These are phyloP conservation scores for Dactylellina cionopaga DNA, from an alignment of 2,329 filamentous ascomycete species.

Conservation along the genomic window DNA sequence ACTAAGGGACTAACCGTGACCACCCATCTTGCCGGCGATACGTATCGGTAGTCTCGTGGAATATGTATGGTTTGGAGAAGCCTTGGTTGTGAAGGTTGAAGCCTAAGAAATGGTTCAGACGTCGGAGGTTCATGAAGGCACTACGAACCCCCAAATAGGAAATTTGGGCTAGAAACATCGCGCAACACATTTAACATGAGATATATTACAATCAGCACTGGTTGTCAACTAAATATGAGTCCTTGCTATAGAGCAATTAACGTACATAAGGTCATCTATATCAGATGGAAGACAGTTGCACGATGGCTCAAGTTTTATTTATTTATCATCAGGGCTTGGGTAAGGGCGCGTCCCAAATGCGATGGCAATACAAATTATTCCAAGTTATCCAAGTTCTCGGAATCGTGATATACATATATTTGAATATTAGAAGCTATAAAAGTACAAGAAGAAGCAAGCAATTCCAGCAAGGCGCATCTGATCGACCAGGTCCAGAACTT, in stretches of 20 bases:
- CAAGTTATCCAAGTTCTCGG: too few species aligned
- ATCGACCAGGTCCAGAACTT: background rate
- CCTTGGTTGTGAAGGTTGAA: too few species aligned
- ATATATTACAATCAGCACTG: too few species aligned
- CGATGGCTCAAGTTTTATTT: too few species aligned
- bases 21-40: constrained; percentile 37
- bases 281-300: too few species aligned
- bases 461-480: too few species aligned
- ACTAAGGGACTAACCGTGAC: constrained; percentile 5
- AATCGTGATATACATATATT: background rate
- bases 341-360: too few species aligned
- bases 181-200: constrained; percentile 18
- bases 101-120: constrained; percentile 6
- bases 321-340: too few species aligned
- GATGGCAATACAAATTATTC: too few species aligned
- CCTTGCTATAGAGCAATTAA: too few species aligned
- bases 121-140: constrained; percentile 36
- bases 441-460: background rate
- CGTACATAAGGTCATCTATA: too few species aligned
- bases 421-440: background rate
- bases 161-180: background rate
- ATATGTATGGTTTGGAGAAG: background rate
- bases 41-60: constrained; percentile 8
- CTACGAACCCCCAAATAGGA: background rate
- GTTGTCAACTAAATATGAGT: too few species aligned